Evolutionary conservation across 306 rosid genomes (phyloP), one percentile per base, ranked within the genome.

Genomic region (Argentina anserina): DNA sequence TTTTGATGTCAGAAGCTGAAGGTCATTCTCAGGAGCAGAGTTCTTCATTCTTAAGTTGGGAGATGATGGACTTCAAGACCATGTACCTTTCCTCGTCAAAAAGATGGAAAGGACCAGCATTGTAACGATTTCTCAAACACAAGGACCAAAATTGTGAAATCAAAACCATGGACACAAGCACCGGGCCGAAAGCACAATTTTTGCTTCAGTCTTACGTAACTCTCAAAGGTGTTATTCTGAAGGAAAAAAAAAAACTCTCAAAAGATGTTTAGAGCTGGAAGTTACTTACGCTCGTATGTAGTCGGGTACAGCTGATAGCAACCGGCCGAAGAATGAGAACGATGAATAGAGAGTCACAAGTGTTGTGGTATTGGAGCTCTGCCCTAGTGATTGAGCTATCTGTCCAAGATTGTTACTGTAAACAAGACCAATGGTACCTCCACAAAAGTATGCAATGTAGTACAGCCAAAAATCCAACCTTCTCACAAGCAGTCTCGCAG

Each of bases 331-430:
- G 84, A 95, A 95, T 65, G 99, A 95, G 82, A 90, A 91, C 26
- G 99, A 75, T 3, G 99, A 88, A 79, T 91, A 95, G 58, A 95
- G 85, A 0, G 97, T 95, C 26, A 95, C 85, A 26, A 95, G 88
- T 6, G 90, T 78, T 0, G 89, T 76, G 12, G 90, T 87, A 17
- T 73, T 71, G 41, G 96, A 83, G 72, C 81, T 71, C 50, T 75
- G 74, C 52, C 96, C 96, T 29, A 95, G 47, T 63, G 99, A 95
- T 67, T 95, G 97, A 50, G 97, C 89, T 61, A 95, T 95, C 85
- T 95, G 99, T 43, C 99, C 99, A 31, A 95, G 80, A 76, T 95
- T 95, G 75, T 95, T 95, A 82, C 97, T 95, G 84, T 89, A 95
- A 10, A 91, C 99, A 67, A 95, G 89, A 17, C 99, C 99, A 77